Percentiles rank a stretch among this genome's conserved stretches.
phyloP scores from a whole-genome alignment of 2,329 filamentous ascomycete species.

The Colletotrichum orchidophilum region DNA sequence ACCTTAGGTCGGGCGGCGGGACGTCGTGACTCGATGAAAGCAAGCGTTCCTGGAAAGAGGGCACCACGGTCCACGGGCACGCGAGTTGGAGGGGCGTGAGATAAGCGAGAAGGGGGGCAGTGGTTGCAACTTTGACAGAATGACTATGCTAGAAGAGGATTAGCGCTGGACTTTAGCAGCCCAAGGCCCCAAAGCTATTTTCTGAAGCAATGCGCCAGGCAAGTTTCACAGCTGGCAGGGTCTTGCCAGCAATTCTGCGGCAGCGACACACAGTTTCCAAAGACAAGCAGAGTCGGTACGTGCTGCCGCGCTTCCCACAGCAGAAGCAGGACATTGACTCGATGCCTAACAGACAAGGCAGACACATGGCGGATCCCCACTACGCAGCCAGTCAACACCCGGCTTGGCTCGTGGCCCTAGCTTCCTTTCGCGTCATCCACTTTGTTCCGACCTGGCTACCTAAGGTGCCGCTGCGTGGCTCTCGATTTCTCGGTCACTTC shows the following conservation, averaged over 20 bases:
- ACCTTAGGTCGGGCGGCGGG: not conserved
- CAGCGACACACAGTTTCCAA: constrained; percentile 27
- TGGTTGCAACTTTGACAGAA: constrained; percentile 27
- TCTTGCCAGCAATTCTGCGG: constrained; percentile 25
- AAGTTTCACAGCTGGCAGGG: constrained; percentile 57
- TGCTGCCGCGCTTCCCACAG: not conserved
- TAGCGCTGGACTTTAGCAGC: constrained; percentile 47
- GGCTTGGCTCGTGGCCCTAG: constrained; percentile 8
- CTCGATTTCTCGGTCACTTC: not conserved
- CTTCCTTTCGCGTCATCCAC: not conserved
- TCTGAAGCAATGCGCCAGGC: constrained; percentile 61
- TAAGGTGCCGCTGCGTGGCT: not conserved
- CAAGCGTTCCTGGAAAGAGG: constrained; percentile 1
- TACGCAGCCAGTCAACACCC: constrained; percentile 8
- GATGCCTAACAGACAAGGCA: constrained; percentile 7
- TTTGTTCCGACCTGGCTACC: not conserved
- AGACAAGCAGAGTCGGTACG: constrained; percentile 1
- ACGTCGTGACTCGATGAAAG: constrained; percentile 14
- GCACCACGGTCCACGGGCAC: too few relatives aligned
- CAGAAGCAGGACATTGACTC: not conserved
- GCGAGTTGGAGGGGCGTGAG: constrained; percentile 38
- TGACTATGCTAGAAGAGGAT: constrained; percentile 32
- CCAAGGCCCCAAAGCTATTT: constrained; percentile 48
- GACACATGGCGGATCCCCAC: not conserved
- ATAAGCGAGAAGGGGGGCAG: constrained; percentile 36